Base-by-base conservation (phyloP, 208 protist species). In the Jaenimonas drosophilae region DNA sequence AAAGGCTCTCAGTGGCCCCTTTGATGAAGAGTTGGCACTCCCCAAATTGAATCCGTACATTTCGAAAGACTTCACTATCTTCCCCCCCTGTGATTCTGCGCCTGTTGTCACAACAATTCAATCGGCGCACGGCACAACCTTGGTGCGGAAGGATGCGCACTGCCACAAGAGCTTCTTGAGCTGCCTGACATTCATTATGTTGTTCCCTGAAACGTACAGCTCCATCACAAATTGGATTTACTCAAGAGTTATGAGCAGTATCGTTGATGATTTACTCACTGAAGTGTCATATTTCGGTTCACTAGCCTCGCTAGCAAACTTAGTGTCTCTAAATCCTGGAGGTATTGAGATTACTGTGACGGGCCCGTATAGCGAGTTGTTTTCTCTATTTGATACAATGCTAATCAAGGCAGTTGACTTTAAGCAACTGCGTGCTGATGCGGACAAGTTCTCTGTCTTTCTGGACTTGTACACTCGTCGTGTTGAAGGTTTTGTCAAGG, bases 231-330 rank as follows among this genome's bases (percentile, higher is more conserved):
- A 65, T 28, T 59, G 68, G 2, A 65, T 87, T 19, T 91, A 80
- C 61, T 64, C 63, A 41, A 47, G 47, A n/a, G 74, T 91, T 3
- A 69, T 83, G 70, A 32, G 27, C 32, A 24, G 41, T 24, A 70
- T 91, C 19, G 37, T 87, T 17, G 20, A 47, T 9, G 59, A 76
- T 34, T 49, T 45, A 14, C 16, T 84, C 21, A 67, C 64, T 3
- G 76, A 85, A 63, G 37, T 64, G 6, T 40, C 58, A 34, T 91
- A 91, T 60, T 78, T 72, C 61, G 82, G 74, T 9, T 34, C 66
- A 29, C 48, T 87, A 25, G 82, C 77, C 1, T 67, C 77, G 12
- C 39, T 91, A 21, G 29, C 65, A 3, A 88, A 87, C 45, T 25
- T 39, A 4, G 40, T 87, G 14, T 2, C 44, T 12, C 27, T 53